Conservation (phyloP, 495 filamentous ascomycete genomes). For the Pseudevernia furfuracea region DNA sequence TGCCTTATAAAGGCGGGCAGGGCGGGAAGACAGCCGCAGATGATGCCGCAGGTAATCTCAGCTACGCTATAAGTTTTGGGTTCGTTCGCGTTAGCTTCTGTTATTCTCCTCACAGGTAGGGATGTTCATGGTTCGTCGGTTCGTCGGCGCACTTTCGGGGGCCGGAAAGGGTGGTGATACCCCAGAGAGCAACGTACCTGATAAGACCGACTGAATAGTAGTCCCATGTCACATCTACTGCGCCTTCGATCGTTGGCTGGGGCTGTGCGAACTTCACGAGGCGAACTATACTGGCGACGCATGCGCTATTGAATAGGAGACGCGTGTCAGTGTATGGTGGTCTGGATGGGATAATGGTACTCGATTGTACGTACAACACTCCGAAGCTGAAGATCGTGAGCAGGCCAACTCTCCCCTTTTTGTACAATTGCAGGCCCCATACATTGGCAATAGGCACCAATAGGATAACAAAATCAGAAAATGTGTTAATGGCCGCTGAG, state of each 20-base stretch:
- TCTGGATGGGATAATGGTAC: neutral
- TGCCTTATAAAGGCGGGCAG: constrained; percentile 13
- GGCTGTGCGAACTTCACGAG: neutral
- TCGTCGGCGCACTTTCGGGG: neutral
- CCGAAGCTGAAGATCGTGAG: constrained; percentile 19
- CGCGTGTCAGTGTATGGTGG: neutral
- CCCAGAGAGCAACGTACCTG: constrained; percentile 3
- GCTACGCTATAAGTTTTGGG: neutral
- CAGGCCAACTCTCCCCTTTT: constrained; percentile 14
- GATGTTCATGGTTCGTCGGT: neutral
- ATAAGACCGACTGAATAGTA: constrained; percentile 10
- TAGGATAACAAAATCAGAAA: constrained; percentile 22
- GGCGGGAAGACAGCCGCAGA: constrained; percentile 14
- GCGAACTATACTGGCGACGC: constrained; percentile 10
- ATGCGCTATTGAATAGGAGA: neutral
- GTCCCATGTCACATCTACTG: constrained; percentile 11
- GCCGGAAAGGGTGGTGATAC: neutral
- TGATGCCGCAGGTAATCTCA: constrained; percentile 15
- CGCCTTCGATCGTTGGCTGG: neutral
- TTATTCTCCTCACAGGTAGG: neutral
- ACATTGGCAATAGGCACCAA: constrained; percentile 19
- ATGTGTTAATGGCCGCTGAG: constrained; percentile 13
- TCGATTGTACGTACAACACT: constrained; percentile 9
- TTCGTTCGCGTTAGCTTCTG: neutral
- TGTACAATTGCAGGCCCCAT: constrained; percentile 20